A percentile compares a stretch with the other conserved stretches of the same genome.
phyloP scores from a whole-genome alignment of 257 asterid genomes.

The Solanum appendiculatum region DNA sequence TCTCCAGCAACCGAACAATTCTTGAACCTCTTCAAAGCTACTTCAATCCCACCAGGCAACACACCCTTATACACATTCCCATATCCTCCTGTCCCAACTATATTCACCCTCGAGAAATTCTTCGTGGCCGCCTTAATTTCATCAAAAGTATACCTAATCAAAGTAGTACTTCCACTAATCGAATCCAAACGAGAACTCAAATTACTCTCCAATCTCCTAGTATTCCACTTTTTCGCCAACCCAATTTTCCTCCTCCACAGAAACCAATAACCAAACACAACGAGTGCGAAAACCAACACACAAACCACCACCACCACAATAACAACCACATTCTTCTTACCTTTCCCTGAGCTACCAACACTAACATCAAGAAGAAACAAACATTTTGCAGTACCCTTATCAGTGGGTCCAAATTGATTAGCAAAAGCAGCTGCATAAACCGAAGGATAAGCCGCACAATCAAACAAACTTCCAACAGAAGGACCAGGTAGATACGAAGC shows the following conservation, averaged over 20 bases:
- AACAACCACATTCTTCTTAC: conserved; percentile 21
- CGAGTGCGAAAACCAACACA: conserved; percentile 12
- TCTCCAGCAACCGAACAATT: conserved; percentile 77
- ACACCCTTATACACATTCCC: conserved; percentile 81
- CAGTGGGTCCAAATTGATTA: conserved; percentile 55
- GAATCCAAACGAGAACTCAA: conserved; percentile 45
- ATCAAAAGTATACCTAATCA: conserved; percentile 49
- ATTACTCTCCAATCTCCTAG: conserved; percentile 11
- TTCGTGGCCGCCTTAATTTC: conserved; percentile 53
- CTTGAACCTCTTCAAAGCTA: conserved; percentile 86
- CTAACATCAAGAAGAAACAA: conserved; percentile 53
- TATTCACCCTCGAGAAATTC: conserved; percentile 41
- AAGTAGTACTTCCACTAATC: conserved; percentile 50
- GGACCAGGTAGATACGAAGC: conserved; percentile 42
- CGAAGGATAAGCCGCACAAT: conserved; percentile 48
- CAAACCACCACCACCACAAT: conserved; percentile 17
- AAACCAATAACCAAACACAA: conserved; percentile 22
- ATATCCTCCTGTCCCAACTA: conserved; percentile 83
- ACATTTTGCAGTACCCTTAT: conserved; percentile 59
- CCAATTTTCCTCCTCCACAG: conserved; percentile 17
- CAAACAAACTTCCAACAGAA: conserved; percentile 50
- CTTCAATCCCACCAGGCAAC: conserved; percentile 61
- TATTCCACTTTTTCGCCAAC: background rate
- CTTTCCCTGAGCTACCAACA: conserved; percentile 1
- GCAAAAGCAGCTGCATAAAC: conserved; percentile 68